These are phyloP conservation scores for Albugo laibachii DNA, from an alignment of 352 stramenopile species.

Conservation along the genomic window DNA sequence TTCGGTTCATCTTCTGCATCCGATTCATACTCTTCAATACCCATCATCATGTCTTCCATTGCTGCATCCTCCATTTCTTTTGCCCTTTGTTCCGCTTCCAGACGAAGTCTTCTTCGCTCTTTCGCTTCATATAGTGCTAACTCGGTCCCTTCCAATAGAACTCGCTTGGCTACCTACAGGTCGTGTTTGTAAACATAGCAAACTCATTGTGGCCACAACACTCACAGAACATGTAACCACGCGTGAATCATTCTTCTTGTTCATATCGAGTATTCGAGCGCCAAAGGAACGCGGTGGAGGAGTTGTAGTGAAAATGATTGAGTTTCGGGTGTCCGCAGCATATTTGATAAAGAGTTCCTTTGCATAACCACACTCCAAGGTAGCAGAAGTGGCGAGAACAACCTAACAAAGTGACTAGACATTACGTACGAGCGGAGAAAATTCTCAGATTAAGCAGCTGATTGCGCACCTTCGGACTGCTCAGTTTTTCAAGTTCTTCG, in stretches of 20 bases:
- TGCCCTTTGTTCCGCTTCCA: conserved; percentile 73
- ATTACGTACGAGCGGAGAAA: conserved; percentile 1
- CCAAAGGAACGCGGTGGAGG: conserved; percentile 43
- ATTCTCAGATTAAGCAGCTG: neutral
- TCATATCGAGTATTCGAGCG: conserved; percentile 33
- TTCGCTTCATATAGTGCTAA: conserved; percentile 75
- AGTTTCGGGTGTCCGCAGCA: conserved; percentile 54
- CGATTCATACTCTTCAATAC: conserved; percentile 77
- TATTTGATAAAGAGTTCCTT: conserved; percentile 76
- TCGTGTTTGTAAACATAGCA: neutral
- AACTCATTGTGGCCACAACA: neutral
- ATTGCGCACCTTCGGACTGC: conserved; percentile 45
- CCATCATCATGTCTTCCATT: conserved; percentile 86
- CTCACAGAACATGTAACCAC: conserved; percentile 1
- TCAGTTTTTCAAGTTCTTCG: conserved; percentile 71
- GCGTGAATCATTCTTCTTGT: conserved; percentile 8
- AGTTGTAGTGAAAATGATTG: conserved; percentile 65
- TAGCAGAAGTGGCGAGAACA: conserved; percentile 60
- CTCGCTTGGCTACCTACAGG: conserved; percentile 26
- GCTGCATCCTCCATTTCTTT: conserved; percentile 78
- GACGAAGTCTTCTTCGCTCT: conserved; percentile 55
- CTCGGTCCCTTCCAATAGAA: conserved; percentile 68
- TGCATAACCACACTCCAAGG: conserved; percentile 57
- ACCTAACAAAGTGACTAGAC: conserved; percentile 14
- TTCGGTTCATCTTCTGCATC: conserved; percentile 52